phyloP scores from a whole-genome alignment of 441 rosid species.

The Flueggea neowawraea region DNA sequence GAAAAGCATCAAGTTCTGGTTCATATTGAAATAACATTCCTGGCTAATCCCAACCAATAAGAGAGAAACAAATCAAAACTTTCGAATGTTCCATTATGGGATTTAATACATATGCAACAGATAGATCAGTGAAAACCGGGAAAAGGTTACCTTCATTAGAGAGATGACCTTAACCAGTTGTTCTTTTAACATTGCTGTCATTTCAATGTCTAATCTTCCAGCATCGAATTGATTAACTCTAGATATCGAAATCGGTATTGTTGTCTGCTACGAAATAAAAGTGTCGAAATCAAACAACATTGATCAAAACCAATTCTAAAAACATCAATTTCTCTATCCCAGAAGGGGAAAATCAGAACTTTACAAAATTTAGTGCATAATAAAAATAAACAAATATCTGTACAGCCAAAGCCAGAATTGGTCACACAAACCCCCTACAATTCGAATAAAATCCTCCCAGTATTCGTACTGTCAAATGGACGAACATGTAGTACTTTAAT shows the following conservation, averaged over 20 bases:
- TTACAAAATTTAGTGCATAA: background rate
- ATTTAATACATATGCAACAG: background rate
- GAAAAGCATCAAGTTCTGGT: slow-evolving; percentile 97
- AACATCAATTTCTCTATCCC: background rate
- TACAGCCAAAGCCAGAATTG: too few species aligned
- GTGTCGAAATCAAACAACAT: background rate
- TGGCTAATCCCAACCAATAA: slow-evolving; percentile 70
- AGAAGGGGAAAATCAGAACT: background rate
- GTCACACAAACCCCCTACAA: too few species aligned
- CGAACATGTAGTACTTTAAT: too few species aligned
- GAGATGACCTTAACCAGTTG: slow-evolving; percentile 93
- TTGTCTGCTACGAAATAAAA: slow-evolving; percentile 37
- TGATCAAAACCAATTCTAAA: background rate
- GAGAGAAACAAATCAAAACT: slow-evolving; percentile 23
- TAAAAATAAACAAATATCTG: too few species aligned
- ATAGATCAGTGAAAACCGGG: background rate
- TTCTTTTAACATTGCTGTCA: slow-evolving; percentile 96
- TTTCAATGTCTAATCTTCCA: slow-evolving; percentile 84
- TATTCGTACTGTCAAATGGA: background rate
- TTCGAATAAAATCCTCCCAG: too few species aligned
- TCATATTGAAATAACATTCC: slow-evolving; percentile 98
- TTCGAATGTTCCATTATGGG: background rate
- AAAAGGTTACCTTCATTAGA: slow-evolving; percentile 65
- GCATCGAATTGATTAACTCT: slow-evolving; percentile 98
- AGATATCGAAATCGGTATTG: slow-evolving; percentile 66